Evolutionary conservation across 2,329 filamentous ascomycete genomes (phyloP).

Genomic region (Xylariaceae sp.): DNA sequence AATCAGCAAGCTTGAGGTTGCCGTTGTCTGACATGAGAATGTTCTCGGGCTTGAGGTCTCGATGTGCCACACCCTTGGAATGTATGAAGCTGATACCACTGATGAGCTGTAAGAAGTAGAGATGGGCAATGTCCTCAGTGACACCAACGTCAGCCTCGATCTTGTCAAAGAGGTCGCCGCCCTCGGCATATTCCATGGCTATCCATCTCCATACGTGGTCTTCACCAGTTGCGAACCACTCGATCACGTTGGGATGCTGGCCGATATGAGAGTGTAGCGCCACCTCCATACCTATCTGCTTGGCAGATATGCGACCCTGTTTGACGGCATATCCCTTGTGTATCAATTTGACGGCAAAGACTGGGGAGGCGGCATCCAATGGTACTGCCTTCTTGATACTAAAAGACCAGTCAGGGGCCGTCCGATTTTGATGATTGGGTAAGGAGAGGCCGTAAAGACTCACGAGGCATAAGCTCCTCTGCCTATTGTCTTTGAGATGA

Average conservation of each 20-base stretch:
- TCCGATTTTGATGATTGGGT: background rate
- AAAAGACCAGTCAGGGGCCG: constrained; percentile 14
- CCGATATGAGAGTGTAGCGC: constrained; percentile 84
- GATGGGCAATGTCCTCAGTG: constrained; percentile 88
- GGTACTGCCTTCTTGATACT: constrained; percentile 94
- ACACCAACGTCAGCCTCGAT: constrained; percentile 97
- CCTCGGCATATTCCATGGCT: constrained; percentile 94
- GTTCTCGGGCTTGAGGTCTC: constrained; percentile 92
- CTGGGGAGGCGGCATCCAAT: constrained; percentile 59
- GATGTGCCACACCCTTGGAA: constrained; percentile 89
- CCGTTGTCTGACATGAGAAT: constrained; percentile 82
- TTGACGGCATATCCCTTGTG: constrained; percentile 93
- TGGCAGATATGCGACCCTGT: constrained; percentile 80
- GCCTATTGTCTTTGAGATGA: constrained; percentile 94
- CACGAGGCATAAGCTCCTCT: constrained; percentile 97
- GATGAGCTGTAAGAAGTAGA: constrained; percentile 92
- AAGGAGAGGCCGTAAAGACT: constrained; percentile 22
- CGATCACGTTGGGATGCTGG: constrained; percentile 88
- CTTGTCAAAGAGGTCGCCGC: constrained; percentile 97
- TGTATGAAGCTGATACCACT: constrained; percentile 93
- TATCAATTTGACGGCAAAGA: constrained; percentile 98
- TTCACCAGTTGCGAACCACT: constrained; percentile 84
- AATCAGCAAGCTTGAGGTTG: constrained; percentile 91
- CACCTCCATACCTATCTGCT: constrained; percentile 90
- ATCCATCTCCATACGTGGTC: constrained; percentile 92